A percentile compares a stretch with the other conserved stretches of the same genome.
phyloP scores from a whole-genome alignment of 306 rosid genomes.

The Geum urbanum region DNA sequence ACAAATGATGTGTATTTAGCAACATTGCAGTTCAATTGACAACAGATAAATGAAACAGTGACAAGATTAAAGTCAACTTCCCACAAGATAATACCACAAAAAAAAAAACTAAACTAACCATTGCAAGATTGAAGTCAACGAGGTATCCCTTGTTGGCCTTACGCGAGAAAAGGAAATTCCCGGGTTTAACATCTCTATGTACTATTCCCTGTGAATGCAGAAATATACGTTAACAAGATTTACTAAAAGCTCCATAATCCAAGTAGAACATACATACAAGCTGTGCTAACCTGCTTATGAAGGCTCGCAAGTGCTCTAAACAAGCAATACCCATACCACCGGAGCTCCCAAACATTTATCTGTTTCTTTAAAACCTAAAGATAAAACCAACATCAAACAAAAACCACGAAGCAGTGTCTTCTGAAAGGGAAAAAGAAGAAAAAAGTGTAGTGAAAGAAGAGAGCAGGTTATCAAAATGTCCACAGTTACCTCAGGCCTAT shows the following conservation, averaged over 20 bases:
- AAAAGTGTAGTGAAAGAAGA: not conserved
- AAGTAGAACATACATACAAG: not conserved
- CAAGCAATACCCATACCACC: constrained; percentile 84
- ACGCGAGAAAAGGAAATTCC: constrained; percentile 85
- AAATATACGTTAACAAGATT: constrained; percentile 17
- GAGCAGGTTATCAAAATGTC: not conserved
- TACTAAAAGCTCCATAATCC: not conserved
- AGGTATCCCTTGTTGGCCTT: constrained; percentile 72
- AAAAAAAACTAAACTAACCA: constrained; percentile 53
- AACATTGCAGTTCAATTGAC: not conserved
- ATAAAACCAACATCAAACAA: constrained; percentile 16
- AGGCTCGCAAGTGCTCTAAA: constrained; percentile 70
- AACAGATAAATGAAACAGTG: constrained; percentile 5
- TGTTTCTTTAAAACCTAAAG: constrained; percentile 75
- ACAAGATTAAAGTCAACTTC: not conserved
- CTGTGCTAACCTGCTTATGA: constrained; percentile 69
- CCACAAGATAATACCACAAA: not conserved
- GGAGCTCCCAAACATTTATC: constrained; percentile 56
- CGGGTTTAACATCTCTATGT: constrained; percentile 89
- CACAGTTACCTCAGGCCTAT: constrained; percentile 77
- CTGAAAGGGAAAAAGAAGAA: not conserved
- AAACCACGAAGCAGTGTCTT: not conserved
- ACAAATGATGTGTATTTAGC: constrained; percentile 1
- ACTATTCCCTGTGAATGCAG: constrained; percentile 54
- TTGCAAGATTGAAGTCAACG: constrained; percentile 84